Evolutionary conservation across 192 early-diverging fungal genomes (phyloP), one percentile per base, ranked within the genome.

Genomic region (Entomortierella lignicola): DNA sequence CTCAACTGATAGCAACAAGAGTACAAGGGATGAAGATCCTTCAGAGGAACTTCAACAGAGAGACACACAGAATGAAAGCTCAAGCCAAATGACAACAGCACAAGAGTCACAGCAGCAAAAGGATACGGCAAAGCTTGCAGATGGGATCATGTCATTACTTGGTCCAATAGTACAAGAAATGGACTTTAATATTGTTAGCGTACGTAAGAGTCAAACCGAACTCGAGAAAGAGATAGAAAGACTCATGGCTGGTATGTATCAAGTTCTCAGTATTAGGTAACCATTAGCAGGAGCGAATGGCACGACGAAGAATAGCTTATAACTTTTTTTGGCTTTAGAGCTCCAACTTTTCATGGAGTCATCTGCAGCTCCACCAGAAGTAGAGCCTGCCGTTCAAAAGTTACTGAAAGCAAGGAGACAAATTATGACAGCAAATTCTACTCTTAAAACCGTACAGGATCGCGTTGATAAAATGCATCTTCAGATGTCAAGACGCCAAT

Each of bases 141-240:
- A 83, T 60, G 86, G 86, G 15, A 53, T 88, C 26, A 71, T 81
- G 66, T 71, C 79, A 0, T 37, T 89, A 6, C 30, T 89, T 26
- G 77, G 80, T 17, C 84, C 87, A 30, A 63, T 87, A 23, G 57
- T 89, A 7, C 65, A 84, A 12, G 85, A 89, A 44, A 87, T 87
- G 68, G 87, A 89, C 59, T 81, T 80, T 42, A 65, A 80, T 18
- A 82, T 89, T 42, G 80, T 84, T 15, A 81, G 81, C 44, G 81
- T 84, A 11, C 83, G 84, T 54, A 70, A 84, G 60, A 87, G 85
- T 48, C 87, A 89, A 56, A 56, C 65, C 13, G 87, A 87, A n/a
- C 75, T 89, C 31, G 83, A 81, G 43, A 84, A 87, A 55, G 87
- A 89, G 57, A 87, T 89, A 54, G 87, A 89, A 47, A 84, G 87